Base-by-base conservation (phyloP, 1,284 basidiomycete species). In the Trichosporon asahii region DNA sequence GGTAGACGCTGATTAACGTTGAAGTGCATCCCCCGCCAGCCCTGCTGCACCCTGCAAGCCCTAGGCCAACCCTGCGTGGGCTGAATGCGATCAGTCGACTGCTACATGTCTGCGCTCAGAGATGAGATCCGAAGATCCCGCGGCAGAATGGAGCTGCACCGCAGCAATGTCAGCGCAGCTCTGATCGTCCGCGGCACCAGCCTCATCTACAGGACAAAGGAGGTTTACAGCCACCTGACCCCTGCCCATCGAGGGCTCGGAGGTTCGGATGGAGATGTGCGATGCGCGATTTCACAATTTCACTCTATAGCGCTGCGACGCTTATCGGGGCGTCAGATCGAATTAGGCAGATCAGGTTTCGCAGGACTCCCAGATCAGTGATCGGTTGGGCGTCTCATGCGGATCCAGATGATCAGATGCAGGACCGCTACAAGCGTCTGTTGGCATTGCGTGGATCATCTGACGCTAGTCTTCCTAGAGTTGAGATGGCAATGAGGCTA, bases 1-100 rank as follows among this genome's bases (percentile, higher is more conserved):
- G 27, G 57, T 61, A 61, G 57, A 33, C 2, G 27, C 29, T 31
- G 57, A 61, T 61, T 61, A 61, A 61, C 57, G 57, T 61, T 61
- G 57, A 60, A 29, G 57, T n/a, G 29, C 57, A 61, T 31, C 27
- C 57, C 57, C 18, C 27, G 57, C 18, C 27, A 31, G 27, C 57
- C 57, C 57, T 61, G 18, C 11, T 9, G 27, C 11, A 12, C 53
- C 53, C 53, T 55, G 25, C 12, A 12, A 12, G 27, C 57, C 57
- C 57, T 61, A 27, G 15, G 5, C 49, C 21, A 7, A 31, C 27
- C 57, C 57, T 61, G 57, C 29, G 29, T 33, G 27, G 57, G 57
- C 29, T 61, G 57, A 61, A 31, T 61, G 57, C 57, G 57, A n/a
- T n/a, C 57, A n/a, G 27, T 8, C 9, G 12, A n/a, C 15, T 18